These are phyloP conservation scores for Eucalyptus pauciflora DNA, from an alignment of 345 rosid genomes.

Conservation along the genomic window DNA sequence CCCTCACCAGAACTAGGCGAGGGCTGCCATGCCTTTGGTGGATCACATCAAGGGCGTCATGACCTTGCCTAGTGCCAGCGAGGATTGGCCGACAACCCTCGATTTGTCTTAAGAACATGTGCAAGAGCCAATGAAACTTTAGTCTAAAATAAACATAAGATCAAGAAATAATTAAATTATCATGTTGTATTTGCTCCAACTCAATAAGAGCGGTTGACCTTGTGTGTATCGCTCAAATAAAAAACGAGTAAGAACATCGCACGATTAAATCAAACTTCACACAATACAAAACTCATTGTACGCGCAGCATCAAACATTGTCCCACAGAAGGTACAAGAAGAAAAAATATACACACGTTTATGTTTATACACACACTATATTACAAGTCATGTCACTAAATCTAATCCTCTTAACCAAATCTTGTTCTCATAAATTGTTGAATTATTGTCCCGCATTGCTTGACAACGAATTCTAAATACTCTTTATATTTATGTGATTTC, in stretches of 20 bases:
- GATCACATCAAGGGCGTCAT: not conserved
- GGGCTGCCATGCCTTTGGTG: not conserved
- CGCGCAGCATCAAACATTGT: not conserved
- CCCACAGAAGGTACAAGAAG: not conserved
- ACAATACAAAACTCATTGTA: not conserved
- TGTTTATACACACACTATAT: not conserved
- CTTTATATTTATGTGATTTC: not conserved
- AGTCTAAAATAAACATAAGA: not conserved
- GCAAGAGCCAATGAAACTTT: not conserved
- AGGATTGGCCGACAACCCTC: not conserved
- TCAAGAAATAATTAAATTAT: not conserved
- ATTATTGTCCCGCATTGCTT: not conserved
- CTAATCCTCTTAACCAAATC: not conserved
- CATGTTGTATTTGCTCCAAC: not conserved
- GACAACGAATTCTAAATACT: not conserved
- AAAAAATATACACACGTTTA: not conserved
- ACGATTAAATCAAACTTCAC: not conserved
- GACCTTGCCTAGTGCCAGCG: accelerated
- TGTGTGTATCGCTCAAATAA: not conserved
- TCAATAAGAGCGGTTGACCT: not conserved
- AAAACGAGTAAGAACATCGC: not conserved
- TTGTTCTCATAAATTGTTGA: not conserved
- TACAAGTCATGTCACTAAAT: not conserved
- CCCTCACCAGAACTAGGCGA: accelerated
- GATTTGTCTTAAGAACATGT: not conserved